Conservation (phyloP, 225 moss, liverwort and hornwort species). For the Pseudoscleropodium purum region DNA sequence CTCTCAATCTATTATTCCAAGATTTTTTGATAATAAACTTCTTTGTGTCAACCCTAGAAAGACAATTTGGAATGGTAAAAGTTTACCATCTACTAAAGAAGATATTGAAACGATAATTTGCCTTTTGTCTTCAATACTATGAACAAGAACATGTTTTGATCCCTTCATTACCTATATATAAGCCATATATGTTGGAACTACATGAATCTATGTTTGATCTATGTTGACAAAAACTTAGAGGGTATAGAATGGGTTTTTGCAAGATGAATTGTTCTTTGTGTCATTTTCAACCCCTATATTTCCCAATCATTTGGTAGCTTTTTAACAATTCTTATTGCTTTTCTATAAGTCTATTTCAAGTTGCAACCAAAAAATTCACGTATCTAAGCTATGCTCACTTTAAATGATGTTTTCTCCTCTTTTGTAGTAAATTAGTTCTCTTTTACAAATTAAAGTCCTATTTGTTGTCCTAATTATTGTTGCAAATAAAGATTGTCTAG, state of each 20-base stretch:
- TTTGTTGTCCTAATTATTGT: too few species aligned
- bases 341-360: neutral
- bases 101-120: neutral
- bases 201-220: neutral
- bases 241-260: neutral
- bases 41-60: neutral
- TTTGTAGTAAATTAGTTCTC: too few species aligned
- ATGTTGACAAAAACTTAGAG: neutral
- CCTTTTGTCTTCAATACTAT: neutral
- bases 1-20: too few species aligned
- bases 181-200: neutral
- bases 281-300: neutral
- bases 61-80: too few species aligned
- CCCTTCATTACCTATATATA: neutral
- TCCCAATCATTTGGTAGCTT: neutral
- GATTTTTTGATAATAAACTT: neutral
- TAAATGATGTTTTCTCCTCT: too few species aligned
- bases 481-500: too few species aligned
- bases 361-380: neutral
- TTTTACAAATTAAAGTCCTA: too few species aligned
- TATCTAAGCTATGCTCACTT: too few species aligned
- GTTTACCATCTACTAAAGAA: neutral
- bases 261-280: neutral
- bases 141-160: neutral
- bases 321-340: neutral